Base-by-base conservation (phyloP, 2,329 filamentous ascomycete species). In the Botryotinia convoluta region DNA sequence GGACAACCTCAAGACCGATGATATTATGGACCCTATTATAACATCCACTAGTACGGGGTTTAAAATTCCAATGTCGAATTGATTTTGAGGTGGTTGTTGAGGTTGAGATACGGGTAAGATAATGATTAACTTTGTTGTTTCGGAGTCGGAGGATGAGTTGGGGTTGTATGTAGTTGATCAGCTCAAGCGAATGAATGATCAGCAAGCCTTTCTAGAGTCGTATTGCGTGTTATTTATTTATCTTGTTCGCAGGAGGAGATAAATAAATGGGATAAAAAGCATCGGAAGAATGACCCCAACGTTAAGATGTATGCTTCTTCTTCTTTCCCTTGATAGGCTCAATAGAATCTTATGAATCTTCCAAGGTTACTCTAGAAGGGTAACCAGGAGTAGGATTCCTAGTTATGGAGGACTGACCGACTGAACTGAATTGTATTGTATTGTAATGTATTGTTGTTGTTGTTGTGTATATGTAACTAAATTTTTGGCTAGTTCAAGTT, bases 1-100 rank as follows among this genome's bases (percentile, higher is more conserved):
- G 64, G 51, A 20, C 37, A 69, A 74, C 75, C 73, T 77, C 75
- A 74, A 39, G 37, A 69, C 29, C 48, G n/a, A 32, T 69, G n/a
- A 42, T 42, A 42, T 42, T 69, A 44, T 39, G 35, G 37, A 32
- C 48, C 48, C 48, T 69, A 26, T 26, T 42, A 16, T 69, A 42
- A 42, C 51, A 32, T 59, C 48, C 37, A 57, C 65, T 42, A 39
- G 48, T 51, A 69, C 45, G 42, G 48, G 29, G n/a, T 32, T 57
- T 57, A 57, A n/a, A 57, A 32, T 22, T 42, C 20, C 65, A 44
- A 69, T 57, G n/a, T 69, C 26, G 26, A 42, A 42, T 69, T 51
- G 65, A 69, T 44, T 57, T 48, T 57, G 65, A 42, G 54, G 65
- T 69, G 48, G n/a, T 42, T 12, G 65, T 69, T 59, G 65, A 42